Base-by-base conservation (phyloP, 2,329 filamentous ascomycete genomes). In the Dissoconium aciculare region DNA sequence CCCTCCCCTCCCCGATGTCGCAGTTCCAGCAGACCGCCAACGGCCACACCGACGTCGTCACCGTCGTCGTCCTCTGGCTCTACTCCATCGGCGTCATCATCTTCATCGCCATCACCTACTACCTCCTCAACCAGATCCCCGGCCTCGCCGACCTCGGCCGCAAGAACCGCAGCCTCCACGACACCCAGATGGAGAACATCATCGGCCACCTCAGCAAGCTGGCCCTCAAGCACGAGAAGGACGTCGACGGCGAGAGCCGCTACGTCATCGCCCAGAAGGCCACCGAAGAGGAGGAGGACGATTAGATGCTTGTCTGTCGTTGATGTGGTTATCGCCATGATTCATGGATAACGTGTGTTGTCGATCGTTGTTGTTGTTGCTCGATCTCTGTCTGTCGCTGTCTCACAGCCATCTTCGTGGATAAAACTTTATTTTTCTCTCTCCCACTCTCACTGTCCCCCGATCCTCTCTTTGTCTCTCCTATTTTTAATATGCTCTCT, bases 81-180 rank as follows among this genome's bases (percentile, higher is more conserved):
- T 76, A 72, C 61, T 73, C 69, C n/a, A 71, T 76, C 38, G 70
- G 68, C 51, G 69, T 76, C 36, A 69, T 66, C 37, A 68, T 76
- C 46, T 63, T 76, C 56, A 69, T 74, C 42, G 71, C 71, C 45
- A 71, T 76, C 45, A 67, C 73, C 39, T 76, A 76, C 60, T 69
- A 62, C 53, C 52, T 72, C 26, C 62, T 76, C 41, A 73, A 73
- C 60, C 59, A 62, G 50, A 64, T 73, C 44, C 44, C 55, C 17
- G 67, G 61, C 59, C 62, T 76, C 39, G 65, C 71, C 50, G 64
- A 75, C 50, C 63, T 77, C 17, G 72, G 72, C 37, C 67, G 72
- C 51, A 68, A 71, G 59, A 64, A 71, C 56, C 66, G 72, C 44
- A 66, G 60, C 49, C 57, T 61, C 46, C 67, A 69, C 57, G 70